Conservation (phyloP, 768 basidiomycete genomes). For the Polyporus arcularius region DNA sequence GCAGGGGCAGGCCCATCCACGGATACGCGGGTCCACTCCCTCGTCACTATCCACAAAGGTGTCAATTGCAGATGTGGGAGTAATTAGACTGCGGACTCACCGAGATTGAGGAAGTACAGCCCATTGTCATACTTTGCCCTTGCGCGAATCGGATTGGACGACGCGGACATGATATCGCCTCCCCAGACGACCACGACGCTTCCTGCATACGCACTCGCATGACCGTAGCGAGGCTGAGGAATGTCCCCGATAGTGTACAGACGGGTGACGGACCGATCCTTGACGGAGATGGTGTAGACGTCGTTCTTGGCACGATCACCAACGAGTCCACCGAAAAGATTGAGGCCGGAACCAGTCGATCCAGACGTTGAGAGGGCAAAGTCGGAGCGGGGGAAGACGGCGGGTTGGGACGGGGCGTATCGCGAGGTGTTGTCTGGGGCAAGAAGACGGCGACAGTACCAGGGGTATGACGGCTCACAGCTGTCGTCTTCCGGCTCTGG, state of each 20-base stretch:
- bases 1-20: constrained; percentile 73
- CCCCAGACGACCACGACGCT: constrained; percentile 96
- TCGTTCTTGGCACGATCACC: constrained; percentile 86
- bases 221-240: constrained; percentile 86
- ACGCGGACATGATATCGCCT: constrained; percentile 86
- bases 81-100: constrained; percentile 48
- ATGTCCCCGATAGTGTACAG: constrained; percentile 83
- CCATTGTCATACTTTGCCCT: constrained; percentile 73
- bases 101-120: constrained; percentile 87
- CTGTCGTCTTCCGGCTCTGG: not conserved
- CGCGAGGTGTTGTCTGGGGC: not conserved
- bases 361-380: constrained; percentile 13
- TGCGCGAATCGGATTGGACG: constrained; percentile 55
- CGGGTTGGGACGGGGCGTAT: not conserved
- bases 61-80: not conserved
- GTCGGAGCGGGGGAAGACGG: constrained; percentile 16
- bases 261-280: constrained; percentile 72
- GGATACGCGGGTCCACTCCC: constrained; percentile 88
- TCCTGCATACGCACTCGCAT: constrained; percentile 89
- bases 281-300: constrained; percentile 77
- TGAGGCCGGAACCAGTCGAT: constrained; percentile 43
- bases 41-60: constrained; percentile 54
- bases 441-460: constrained; percentile 11
- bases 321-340: constrained; percentile 93
- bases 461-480: not conserved